Base-by-base conservation (phyloP, 805 yeast species). In the Barnettozyma sucrosica region DNA sequence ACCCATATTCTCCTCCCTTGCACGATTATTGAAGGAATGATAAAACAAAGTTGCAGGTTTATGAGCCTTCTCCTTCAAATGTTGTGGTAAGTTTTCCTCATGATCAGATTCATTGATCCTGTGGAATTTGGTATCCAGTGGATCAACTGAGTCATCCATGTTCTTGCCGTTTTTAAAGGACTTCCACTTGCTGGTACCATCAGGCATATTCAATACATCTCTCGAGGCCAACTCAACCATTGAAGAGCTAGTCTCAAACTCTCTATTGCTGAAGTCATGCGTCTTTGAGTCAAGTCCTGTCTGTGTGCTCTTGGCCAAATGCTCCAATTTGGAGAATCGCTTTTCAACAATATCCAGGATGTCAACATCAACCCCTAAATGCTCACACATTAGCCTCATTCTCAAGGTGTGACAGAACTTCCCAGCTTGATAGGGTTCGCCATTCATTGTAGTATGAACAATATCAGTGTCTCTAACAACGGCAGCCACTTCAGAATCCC, bases 401-500 rank as follows among this genome's bases (percentile, higher is more conserved):
- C 99, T 76, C 50, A 93, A 68, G 2, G 93, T 83, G 63, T 89
- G 95, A 0, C 98, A 89, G 70, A 92, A 93, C 55, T 80, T 81
- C 4, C 89, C 92, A 3, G 92, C 99, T 51, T 74, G 66, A 64
- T 80, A 92, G 0, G 87, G 85, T 57, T 80, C 68, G 2, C 95
- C 97, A 51, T 81, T 83, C 97, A 93, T 89, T 11, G 65, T 66
- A 4, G 82, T 75, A 41, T 68, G 66, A 6, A 89, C 70, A 52
- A 82, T 75, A 52, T 83, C 87, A 9, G 84, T 80, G 59, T 93
- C 99, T 53, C 97, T 77, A 5, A 93, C 80, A 46, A 92, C 68
- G 1, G 90, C 88, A 3, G 97, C 96, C 36, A 93, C 84, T 60
- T 93, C 99, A 5, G 97, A 89, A 62, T 93, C 99, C 63, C 99